Base-by-base conservation (phyloP, 805 yeast species). In the Limtongia smithiae region DNA sequence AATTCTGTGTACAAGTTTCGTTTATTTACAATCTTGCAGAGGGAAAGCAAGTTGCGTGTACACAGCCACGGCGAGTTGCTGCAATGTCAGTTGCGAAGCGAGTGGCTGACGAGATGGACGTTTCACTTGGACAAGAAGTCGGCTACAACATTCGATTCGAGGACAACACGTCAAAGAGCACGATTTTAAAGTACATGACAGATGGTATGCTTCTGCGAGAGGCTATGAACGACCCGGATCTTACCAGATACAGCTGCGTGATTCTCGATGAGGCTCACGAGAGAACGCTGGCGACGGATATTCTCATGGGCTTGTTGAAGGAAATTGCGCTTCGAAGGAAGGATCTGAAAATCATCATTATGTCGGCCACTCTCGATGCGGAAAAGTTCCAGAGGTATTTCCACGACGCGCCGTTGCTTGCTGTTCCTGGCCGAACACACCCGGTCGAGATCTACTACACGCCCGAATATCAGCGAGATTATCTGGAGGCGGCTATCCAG, bases 1-100 rank as follows among this genome's bases (percentile, higher is more conserved):
- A n/a, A n/a, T n/a, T n/a, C n/a, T n/a, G n/a, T n/a, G n/a, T n/a
- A n/a, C n/a, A n/a, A n/a, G n/a, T n/a, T n/a, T n/a, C n/a, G n/a
- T n/a, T n/a, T n/a, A n/a, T n/a, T n/a, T n/a, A n/a, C n/a, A n/a
- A 4, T 15, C 7, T 11, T 25, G 15, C 28, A 47, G 55, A 71
- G 44, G 90, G 91, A 4, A 81, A 81, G 14, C 91, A 83, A 69
- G 91, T 91, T 46, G 97, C 96, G 1, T 90, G 96, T 80, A 90
- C 97, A 0, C 77, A 81, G 69, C 98, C 98, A 15, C 81, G 98
- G 73, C 82, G 98, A 71, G 97, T 91, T 59, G 98, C 98, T 17
- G 97, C 98, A 15, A 91, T 90, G 97, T 85, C 95, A 47, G 97
- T 90, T 50, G 97, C 97, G 18, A 83, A 85, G 57, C 85, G 98